These are phyloP conservation scores for Atkinsonella hypoxylon DNA, from an alignment of 2,329 filamentous ascomycete species.

Conservation along the genomic window DNA sequence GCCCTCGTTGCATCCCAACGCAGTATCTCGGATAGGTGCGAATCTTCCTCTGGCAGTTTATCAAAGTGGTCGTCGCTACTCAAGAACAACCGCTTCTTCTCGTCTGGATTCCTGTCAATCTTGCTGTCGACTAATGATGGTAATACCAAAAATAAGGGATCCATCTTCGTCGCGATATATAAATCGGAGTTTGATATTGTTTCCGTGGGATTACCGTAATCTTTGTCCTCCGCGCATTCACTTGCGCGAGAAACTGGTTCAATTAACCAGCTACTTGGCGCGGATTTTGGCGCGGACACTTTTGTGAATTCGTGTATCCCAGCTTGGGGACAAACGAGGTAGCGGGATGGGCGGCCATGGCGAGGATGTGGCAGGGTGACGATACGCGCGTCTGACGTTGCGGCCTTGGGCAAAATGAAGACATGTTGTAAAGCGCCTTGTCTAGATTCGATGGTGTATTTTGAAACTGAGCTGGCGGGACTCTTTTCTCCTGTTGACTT, in stretches of 20 bases:
- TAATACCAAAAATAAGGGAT: slow-evolving; percentile 73
- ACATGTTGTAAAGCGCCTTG: slow-evolving; percentile 37
- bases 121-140: slow-evolving; percentile 49
- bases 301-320: slow-evolving; percentile 56
- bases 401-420: slow-evolving; percentile 48
- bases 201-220: slow-evolving; percentile 12
- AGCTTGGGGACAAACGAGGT: slow-evolving; percentile 47
- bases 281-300: slow-evolving; percentile 38
- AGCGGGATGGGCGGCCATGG: slow-evolving; percentile 41
- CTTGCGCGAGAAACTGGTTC: slow-evolving; percentile 18
- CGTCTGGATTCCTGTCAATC: slow-evolving; percentile 28
- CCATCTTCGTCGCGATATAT: slow-evolving; percentile 73
- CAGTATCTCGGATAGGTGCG: slow-evolving; percentile 48
- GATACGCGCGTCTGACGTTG: slow-evolving; percentile 42
- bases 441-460: slow-evolving; percentile 29
- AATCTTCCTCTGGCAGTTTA: slow-evolving; percentile 38
- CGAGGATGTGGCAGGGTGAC: slow-evolving; percentile 49
- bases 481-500: slow-evolving; percentile 16
- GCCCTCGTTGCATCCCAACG: slow-evolving; percentile 32
- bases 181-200: slow-evolving; percentile 58
- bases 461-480: slow-evolving; percentile 17
- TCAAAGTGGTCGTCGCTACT: slow-evolving; percentile 63
- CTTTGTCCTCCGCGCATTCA: slow-evolving; percentile 10
- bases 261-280: slow-evolving; percentile 52
- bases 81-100: slow-evolving; percentile 51